Conservation (phyloP, 139 green algal species). For the Chlorella sp. region DNA sequence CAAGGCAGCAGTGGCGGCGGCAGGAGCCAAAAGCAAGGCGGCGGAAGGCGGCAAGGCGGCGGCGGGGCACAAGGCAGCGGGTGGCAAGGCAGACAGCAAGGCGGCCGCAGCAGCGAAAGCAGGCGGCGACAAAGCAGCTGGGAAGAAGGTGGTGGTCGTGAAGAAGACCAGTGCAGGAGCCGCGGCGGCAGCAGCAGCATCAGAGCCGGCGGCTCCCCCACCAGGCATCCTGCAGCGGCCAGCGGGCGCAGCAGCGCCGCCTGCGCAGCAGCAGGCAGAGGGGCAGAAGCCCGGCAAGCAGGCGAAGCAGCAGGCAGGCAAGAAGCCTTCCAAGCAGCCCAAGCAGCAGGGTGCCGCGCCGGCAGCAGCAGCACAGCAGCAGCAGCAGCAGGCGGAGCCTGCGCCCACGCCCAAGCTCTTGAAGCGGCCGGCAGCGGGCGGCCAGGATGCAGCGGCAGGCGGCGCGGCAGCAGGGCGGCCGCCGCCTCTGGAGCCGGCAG, state of each 20-base stretch:
- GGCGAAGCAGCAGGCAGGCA: neutral
- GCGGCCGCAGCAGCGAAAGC: neutral
- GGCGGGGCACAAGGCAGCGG: neutral
- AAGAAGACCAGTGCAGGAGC: neutral
- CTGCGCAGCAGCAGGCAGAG: neutral
- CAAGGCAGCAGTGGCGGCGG: neutral
- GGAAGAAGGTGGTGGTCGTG: neutral
- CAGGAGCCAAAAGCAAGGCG: neutral
- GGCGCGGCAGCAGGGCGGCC: neutral
- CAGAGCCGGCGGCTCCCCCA: neutral
- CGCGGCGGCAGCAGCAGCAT: neutral
- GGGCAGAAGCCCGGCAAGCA: neutral
- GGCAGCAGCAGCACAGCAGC: slow-evolving; percentile 21
- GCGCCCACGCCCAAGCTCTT: neutral
- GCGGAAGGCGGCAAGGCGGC: neutral
- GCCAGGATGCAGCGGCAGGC: neutral
- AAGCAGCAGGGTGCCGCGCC: neutral
- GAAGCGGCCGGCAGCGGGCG: neutral
- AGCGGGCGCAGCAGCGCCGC: neutral
- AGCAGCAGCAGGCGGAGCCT: slow-evolving; percentile 6
- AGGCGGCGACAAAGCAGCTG: neutral
- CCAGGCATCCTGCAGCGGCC: neutral
- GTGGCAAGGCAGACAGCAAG: neutral
- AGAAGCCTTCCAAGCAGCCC: neutral
- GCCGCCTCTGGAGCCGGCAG: neutral